Evolutionary conservation across 257 asterid genomes (phyloP).

Genomic region (Capsicum baccatum): DNA sequence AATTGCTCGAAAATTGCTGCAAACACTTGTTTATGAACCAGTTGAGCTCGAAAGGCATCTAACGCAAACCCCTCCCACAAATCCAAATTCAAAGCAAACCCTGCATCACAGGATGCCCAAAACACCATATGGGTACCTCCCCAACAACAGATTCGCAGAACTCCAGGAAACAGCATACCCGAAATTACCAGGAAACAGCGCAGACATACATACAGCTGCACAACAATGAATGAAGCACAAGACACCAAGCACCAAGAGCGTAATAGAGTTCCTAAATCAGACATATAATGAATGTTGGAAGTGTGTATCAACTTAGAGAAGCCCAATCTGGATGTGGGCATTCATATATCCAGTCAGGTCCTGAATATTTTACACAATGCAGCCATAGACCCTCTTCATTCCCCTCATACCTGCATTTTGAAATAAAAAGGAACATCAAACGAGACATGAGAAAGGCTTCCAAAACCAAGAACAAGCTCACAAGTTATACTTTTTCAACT

Average conservation of each 20-base stretch:
- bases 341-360: slow-evolving; percentile 79
- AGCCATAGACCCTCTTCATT: slow-evolving; percentile 88
- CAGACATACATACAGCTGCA: slow-evolving; percentile 14
- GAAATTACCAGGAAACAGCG: not conserved
- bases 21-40: not conserved
- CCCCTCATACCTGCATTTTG: slow-evolving; percentile 75
- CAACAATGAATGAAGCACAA: not conserved
- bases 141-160: not conserved
- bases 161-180: not conserved
- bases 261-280: slow-evolving; percentile 8
- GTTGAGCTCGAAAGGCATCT: not conserved
- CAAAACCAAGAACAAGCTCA: not conserved
- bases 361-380: slow-evolving; percentile 83
- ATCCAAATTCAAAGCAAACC: slow-evolving; percentile 1
- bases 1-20: slow-evolving; percentile 13
- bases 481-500: not conserved
- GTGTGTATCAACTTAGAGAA: slow-evolving; percentile 36
- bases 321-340: slow-evolving; percentile 93
- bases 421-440: slow-evolving; percentile 10
- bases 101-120: not conserved
- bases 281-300: not conserved
- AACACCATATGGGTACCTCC: not conserved
- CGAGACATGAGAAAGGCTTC: not conserved
- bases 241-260: not conserved
- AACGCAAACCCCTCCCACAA: not conserved